Base-by-base conservation (phyloP, 306 rosid species). In the Rosa persica region DNA sequence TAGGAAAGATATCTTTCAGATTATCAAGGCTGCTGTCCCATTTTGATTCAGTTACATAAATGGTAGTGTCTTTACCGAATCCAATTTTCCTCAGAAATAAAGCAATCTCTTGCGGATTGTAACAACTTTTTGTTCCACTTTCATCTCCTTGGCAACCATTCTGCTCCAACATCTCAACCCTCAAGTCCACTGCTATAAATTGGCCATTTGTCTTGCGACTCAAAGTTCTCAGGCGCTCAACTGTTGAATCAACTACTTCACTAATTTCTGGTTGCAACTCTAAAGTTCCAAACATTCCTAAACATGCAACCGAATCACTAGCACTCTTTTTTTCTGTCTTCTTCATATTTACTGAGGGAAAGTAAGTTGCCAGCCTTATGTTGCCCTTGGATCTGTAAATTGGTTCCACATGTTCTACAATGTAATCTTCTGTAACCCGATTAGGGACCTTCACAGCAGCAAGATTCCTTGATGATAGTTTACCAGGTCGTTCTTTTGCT, bases 221-320 rank as follows among this genome's bases (percentile, higher is more conserved):
- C 83, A 93, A 73, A 73, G 99, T 88, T 87, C 83, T 86, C 46
- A 96, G 89, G 77, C 97, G 88, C 87, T 87, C 93, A 25, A 93
- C 86, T 90, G 91, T 90, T 23, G 98, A 90, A 60, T 96, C 96
- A 38, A 96, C 92, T 40, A 93, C 88, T 78, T 91, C 97, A 10
- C 39, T 85, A 48, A 90, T 90, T 81, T 93, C 96, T 16, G 91
- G 88, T 83, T 90, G 94, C 88, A 93, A 84, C 83, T 89, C 85
- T 76, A 96, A 88, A 81, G 94, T 96, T 86, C 93, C 98, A 79
- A 89, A 96, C 98, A 91, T 93, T 76, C 97, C 99, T 86, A 93
- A 89, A 81, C 98, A 96, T 17, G 94, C 89, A 75, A 90, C 86
- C 34, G 96, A 89, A 82, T 91, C 90, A 2, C 89, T 67, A 38